Conservation (phyloP, 768 basidiomycete genomes). For the Cystobasidium tubakii region DNA sequence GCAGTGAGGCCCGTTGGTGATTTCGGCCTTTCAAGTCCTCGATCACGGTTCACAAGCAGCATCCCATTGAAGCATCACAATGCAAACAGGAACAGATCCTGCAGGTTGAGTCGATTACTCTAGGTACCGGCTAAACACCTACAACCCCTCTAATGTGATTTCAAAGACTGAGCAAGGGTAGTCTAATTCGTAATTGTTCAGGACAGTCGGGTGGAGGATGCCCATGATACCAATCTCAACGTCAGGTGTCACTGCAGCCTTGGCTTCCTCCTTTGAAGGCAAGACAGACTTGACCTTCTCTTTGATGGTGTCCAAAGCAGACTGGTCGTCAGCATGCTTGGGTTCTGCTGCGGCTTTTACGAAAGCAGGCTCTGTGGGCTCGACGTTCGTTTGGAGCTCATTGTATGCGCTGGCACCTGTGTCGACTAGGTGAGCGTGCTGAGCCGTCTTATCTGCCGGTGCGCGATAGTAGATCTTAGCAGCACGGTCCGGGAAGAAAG, state of each 20-base stretch:
- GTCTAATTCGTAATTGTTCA: constrained; percentile 85
- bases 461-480: constrained; percentile 84
- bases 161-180: constrained; percentile 71
- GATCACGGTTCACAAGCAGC: too few species aligned
- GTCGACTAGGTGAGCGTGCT: constrained; percentile 39
- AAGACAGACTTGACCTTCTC: constrained; percentile 55
- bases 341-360: constrained; percentile 3
- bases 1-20: too few species aligned
- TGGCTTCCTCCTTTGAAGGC: constrained; percentile 46
- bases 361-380: constrained; percentile 31
- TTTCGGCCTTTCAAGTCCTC: neutral
- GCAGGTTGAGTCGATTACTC: neutral
- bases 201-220: constrained; percentile 83
- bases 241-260: constrained; percentile 53
- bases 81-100: too few species aligned
- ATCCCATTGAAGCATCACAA: too few species aligned
- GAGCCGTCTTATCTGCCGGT: constrained; percentile 47
- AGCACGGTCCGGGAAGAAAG: constrained; percentile 91
- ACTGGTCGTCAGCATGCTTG: neutral
- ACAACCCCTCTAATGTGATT: constrained; percentile 25
- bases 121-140: neutral
- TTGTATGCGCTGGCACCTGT: constrained; percentile 42
- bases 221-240: constrained; percentile 79
- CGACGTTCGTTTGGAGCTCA: constrained; percentile 32
- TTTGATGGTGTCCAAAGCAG: constrained; percentile 49